Base-by-base conservation (phyloP, 305 asterid genomes). In the Fraxinus nigra region DNA sequence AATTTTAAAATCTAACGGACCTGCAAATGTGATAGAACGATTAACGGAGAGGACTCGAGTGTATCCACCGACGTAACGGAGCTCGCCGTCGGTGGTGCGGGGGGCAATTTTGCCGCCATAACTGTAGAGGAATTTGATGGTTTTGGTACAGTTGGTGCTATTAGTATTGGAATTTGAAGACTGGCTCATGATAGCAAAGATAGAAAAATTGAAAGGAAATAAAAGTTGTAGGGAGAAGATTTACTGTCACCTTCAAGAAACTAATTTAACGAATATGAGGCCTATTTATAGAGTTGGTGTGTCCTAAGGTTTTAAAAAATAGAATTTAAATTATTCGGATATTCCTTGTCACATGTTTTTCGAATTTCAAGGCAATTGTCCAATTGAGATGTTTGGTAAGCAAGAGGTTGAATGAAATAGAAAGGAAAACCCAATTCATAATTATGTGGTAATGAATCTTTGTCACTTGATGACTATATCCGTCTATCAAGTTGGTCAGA, bases 101-200 rank as follows among this genome's bases (percentile, higher is more conserved):
- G 94, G 96, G 4, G 86, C 4, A 78, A 94, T 93, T 56, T 78
- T 92, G 26, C 97, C 98, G 72, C 91, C 88, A 86, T 93, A 94
- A 80, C 97, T 94, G 90, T 92, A 94, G 33, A 94, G 94, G 79
- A 93, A 91, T 75, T 94, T 93, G 94, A 93, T 75, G 0, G 88
- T 61, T 5, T 79, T 81, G 65, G 79, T 59, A 32, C 67, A 14
- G 67, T 79, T 63, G n/a, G 16, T 73, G 78, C 34, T 76, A 2
- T 73, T 65, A 76, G 72, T 61, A 76, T 63, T 51, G n/a, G 93
- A 85, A 61, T 76, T 87, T 81, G 65, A 43, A n/a, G 79, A 30
- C 24, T 38, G 84, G 40, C 72, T 77, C 90, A 90, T 87, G 76
- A 5, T 83, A 4, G 75, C 30, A 11, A 1, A 7, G 82, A 0